Evolutionary conservation across 208 protist species (phyloP), one percentile per base, ranked within the genome.

Genomic region (Acanthamoeba sp.): DNA sequence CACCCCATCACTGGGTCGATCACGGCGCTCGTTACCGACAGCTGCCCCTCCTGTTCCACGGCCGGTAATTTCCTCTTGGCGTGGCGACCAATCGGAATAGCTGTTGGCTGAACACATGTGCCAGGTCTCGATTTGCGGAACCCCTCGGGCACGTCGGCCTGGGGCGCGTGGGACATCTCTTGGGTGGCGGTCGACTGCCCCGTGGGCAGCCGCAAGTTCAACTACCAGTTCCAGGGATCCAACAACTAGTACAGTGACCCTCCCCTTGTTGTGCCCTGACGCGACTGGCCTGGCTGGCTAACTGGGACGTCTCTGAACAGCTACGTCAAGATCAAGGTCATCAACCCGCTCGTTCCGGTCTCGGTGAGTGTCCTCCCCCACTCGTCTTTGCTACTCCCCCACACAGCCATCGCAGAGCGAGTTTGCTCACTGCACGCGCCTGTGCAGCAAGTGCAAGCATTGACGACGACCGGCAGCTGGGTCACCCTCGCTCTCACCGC

Each of bases 271-370:
- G n/a, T n/a, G n/a, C n/a, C n/a, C n/a, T n/a, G n/a, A n/a, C n/a
- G n/a, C n/a, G n/a, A n/a, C n/a, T n/a, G n/a, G n/a, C n/a, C n/a
- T n/a, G n/a, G n/a, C n/a, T n/a, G n/a, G n/a, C n/a, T n/a, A n/a
- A n/a, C n/a, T n/a, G n/a, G n/a, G n/a, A 10, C 52, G 14, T 59
- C 52, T 59, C 52, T 59, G 18, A 73, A 38, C 1, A 73, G 64
- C 64, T 73, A 73, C 20, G 64, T 73, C 12, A 73, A 73, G 64
- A 32, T 73, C 64, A 73, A 73, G 64, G 64, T 73, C 64, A 38
- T 73, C 64, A 73, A 73, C 64, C 64, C 64, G 27, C 64, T 32
- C 64, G 22, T 73, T 29, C 64, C 64, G 7, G 64, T 73, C n/a
- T 7, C 20, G 59, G 59, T 66, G 27, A 9, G 48, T 52, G 5